Conservation (phyloP, 2,329 filamentous ascomycete species). For the Pyrenochaeta sp. region DNA sequence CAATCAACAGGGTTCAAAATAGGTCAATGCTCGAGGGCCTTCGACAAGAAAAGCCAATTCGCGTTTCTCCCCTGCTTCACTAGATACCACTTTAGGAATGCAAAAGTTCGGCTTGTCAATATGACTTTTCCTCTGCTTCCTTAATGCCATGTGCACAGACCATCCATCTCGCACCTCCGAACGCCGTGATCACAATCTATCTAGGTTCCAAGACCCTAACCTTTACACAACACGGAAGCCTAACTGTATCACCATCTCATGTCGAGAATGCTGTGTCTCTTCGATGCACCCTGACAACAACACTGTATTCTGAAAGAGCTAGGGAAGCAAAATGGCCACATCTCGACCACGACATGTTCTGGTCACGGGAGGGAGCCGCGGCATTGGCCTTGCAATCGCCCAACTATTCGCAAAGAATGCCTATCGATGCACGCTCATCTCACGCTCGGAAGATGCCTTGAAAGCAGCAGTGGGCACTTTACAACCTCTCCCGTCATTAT, state of each 20-base stretch:
- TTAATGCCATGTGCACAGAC: too few species aligned
- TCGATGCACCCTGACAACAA: background rate
- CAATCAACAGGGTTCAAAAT: too few species aligned
- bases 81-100: too few species aligned
- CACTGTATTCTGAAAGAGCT: background rate
- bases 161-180: background rate
- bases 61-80: too few species aligned
- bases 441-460: constrained; percentile 35
- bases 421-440: constrained; percentile 44
- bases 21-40: too few species aligned
- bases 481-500: constrained; percentile 14
- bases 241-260: too few species aligned
- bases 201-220: background rate
- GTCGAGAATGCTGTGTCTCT: too few species aligned
- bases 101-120: background rate
- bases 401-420: constrained; percentile 39
- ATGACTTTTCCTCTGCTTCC: background rate
- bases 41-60: too few species aligned
- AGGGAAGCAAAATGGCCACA: constrained; percentile 1
- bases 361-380: constrained; percentile 50
- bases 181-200: background rate
- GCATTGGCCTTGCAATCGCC: constrained; percentile 51
- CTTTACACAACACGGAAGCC: too few species aligned
- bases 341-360: constrained; percentile 35
- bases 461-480: constrained; percentile 32